Evolutionary conservation across 2,329 filamentous ascomycete species (phyloP).

Genomic region (Alternaria arbusti): DNA sequence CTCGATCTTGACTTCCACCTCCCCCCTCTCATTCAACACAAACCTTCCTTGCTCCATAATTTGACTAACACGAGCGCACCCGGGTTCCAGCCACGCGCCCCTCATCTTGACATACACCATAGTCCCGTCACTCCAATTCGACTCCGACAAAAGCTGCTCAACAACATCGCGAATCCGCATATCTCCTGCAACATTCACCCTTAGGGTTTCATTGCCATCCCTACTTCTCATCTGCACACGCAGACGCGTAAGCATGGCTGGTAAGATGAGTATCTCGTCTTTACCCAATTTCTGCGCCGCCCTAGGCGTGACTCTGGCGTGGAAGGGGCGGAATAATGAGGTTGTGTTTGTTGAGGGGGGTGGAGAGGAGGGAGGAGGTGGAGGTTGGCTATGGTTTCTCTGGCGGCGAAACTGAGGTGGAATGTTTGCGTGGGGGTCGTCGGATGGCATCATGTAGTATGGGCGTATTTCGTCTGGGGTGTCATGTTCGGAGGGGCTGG

Average conservation of each 20-base stretch:
- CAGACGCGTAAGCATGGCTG: constrained; percentile 2
- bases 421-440: background rate
- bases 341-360: background rate
- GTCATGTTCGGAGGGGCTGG: background rate
- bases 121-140: background rate
- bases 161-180: constrained; percentile 21
- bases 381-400: background rate
- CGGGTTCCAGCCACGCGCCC: constrained; percentile 19
- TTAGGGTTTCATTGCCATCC: background rate
- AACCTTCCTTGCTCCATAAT: constrained; percentile 4
- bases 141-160: constrained; percentile 8
- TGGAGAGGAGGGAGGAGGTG: background rate
- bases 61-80: constrained; percentile 4
- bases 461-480: background rate
- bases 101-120: constrained; percentile 7
- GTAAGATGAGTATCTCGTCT: constrained; percentile 13
- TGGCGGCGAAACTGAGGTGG: background rate
- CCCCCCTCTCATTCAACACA: constrained; percentile 2
- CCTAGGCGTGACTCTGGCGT: background rate
- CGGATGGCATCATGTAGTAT: background rate
- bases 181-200: constrained; percentile 11
- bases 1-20: constrained; percentile 14
- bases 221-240: constrained; percentile 1
- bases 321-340: background rate
- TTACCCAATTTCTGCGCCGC: background rate